These are phyloP conservation scores for Xylaria hypoxylon DNA, from an alignment of 2,329 filamentous ascomycete genomes.

Conservation along the genomic window DNA sequence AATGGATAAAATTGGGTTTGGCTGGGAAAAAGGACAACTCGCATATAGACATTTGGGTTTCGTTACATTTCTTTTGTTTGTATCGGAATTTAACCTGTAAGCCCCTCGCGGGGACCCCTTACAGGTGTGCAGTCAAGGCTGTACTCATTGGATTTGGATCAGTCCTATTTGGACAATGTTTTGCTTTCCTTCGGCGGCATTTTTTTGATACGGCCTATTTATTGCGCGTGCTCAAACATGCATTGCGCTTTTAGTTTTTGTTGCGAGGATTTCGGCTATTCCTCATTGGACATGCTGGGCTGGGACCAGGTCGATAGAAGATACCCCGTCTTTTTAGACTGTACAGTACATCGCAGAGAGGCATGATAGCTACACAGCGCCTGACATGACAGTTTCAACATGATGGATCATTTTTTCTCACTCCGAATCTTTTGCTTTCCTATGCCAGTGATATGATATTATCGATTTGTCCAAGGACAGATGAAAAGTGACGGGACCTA, in stretches of 20 bases:
- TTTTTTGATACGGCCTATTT: slow-evolving; percentile 41
- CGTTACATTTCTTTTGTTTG: slow-evolving; percentile 46
- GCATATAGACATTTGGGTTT: slow-evolving; percentile 52
- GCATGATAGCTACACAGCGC: slow-evolving; percentile 51
- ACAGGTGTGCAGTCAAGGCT: slow-evolving; percentile 41
- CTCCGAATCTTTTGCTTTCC: neutral
- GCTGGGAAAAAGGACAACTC: slow-evolving; percentile 49
- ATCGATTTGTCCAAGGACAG: neutral
- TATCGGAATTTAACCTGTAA: slow-evolving; percentile 37
- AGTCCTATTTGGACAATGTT: slow-evolving; percentile 43
- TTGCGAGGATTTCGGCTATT: slow-evolving; percentile 48
- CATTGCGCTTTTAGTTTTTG: slow-evolving; percentile 38
- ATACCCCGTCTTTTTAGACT: slow-evolving; percentile 54
- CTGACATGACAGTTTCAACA: slow-evolving; percentile 46
- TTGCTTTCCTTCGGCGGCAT: slow-evolving; percentile 44
- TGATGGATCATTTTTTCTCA: slow-evolving; percentile 46
- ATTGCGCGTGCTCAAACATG: slow-evolving; percentile 28
- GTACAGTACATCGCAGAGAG: slow-evolving; percentile 51
- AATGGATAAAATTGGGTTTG: slow-evolving; percentile 48
- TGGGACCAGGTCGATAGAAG: slow-evolving; percentile 53
- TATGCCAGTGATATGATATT: slow-evolving; percentile 1
- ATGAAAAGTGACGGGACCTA: neutral
- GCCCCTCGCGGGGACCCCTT: slow-evolving; percentile 45
- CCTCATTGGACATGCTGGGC: slow-evolving; percentile 48
- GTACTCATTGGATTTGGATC: slow-evolving; percentile 47